Percentiles rank a stretch among this genome's conserved stretches.
Conservation (phyloP, 1,139 yeast genomes). For the Sugiyamaella grinbergsii region DNA sequence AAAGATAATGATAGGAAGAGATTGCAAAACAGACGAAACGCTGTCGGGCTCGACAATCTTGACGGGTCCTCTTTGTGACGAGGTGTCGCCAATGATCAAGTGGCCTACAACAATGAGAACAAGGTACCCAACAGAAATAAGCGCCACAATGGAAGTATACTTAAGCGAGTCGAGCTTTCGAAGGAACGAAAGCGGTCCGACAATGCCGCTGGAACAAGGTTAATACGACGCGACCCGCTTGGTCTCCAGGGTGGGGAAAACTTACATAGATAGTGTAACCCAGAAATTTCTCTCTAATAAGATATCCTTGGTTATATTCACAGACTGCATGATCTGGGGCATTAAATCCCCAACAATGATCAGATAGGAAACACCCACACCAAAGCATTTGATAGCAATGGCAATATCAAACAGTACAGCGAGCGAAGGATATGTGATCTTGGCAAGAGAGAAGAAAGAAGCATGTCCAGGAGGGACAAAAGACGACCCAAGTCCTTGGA, state of each 20-base stretch:
- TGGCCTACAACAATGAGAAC: constrained; percentile 71
- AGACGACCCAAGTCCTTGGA: constrained; percentile 74
- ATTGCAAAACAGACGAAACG: constrained; percentile 63
- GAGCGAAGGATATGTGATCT: constrained; percentile 80
- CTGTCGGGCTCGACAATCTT: constrained; percentile 58
- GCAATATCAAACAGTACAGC: constrained; percentile 84
- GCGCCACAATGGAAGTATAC: constrained; percentile 83
- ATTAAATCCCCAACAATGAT: constrained; percentile 89
- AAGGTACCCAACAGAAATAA: constrained; percentile 77
- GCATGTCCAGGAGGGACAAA: constrained; percentile 74
- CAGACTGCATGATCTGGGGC: constrained; percentile 54
- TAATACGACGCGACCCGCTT: neutral
- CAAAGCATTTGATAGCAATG: constrained; percentile 88
- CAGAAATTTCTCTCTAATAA: constrained; percentile 52
- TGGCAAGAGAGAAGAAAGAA: constrained; percentile 81
- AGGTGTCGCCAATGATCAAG: constrained; percentile 52
- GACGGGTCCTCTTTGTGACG: constrained; percentile 55
- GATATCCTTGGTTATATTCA: constrained; percentile 27
- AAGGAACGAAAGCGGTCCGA: constrained; percentile 76
- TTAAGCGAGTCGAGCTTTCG: constrained; percentile 79
- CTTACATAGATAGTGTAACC: constrained; percentile 60
- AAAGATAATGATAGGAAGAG: constrained; percentile 88
- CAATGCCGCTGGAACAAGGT: constrained; percentile 42
- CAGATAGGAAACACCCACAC: constrained; percentile 86
- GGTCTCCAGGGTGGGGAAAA: neutral